A percentile compares a stretch with the other conserved stretches of the same genome.
Evolutionary conservation across 345 rosid species (phyloP).

Genomic region (Draba incana): DNA sequence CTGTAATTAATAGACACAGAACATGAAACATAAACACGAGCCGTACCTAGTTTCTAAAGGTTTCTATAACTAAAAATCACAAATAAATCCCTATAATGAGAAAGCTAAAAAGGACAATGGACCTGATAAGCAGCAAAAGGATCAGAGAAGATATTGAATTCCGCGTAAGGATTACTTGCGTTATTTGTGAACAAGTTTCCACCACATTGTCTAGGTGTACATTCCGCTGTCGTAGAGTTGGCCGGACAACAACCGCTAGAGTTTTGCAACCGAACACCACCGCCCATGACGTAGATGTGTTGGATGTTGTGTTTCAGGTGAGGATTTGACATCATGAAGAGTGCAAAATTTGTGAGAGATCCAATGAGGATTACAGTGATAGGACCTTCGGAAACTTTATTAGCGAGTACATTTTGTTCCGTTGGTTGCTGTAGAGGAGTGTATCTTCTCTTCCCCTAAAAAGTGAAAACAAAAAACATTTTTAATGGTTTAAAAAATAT

Average conservation of each 20-base stretch:
- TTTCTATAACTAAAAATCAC: no score
- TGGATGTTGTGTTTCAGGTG: conserved; percentile 70
- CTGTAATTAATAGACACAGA: conserved; percentile 40
- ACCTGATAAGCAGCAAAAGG: conserved; percentile 96
- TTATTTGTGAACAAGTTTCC: conserved; percentile 77
- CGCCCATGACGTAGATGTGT: conserved; percentile 87
- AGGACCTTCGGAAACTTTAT: conserved; percentile 73
- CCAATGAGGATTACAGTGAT: conserved; percentile 59
- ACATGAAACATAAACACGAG: no score
- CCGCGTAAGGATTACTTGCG: conserved; percentile 81
- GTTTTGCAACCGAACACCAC: conserved; percentile 68
- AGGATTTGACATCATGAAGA: conserved; percentile 81
- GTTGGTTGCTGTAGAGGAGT: conserved; percentile 75
- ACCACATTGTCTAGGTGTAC: conserved; percentile 57
- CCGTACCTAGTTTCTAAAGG: no score
- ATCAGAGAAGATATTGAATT: conserved; percentile 81
- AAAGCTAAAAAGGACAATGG: not conserved
- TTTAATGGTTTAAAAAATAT: no score
- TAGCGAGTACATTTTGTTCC: conserved; percentile 74
- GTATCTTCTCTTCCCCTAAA: conserved; percentile 79
- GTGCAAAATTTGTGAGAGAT: conserved; percentile 73
- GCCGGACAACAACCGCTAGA: conserved; percentile 70
- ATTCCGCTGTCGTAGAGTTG: conserved; percentile 49
- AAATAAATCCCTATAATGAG: not conserved
- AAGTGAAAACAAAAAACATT: no score